These are phyloP conservation scores for Ensete ventricosum DNA, from an alignment of 176 grass and related monocot genomes.

Conservation along the genomic window DNA sequence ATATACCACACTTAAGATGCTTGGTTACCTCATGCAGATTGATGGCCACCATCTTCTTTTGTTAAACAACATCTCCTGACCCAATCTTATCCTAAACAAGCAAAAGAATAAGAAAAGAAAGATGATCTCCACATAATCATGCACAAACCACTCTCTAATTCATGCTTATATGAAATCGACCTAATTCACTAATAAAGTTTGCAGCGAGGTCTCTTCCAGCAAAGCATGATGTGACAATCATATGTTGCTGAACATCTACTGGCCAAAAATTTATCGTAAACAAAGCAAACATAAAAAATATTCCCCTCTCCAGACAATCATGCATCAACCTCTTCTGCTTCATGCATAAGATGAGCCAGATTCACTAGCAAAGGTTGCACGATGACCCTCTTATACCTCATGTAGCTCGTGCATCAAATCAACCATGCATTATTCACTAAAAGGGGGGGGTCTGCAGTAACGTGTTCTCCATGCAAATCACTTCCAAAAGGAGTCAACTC, in stretches of 20 bases:
- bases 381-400: not conserved
- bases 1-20: not conserved
- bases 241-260: not conserved
- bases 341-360: not conserved
- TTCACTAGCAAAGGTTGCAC: not conserved
- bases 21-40: not conserved
- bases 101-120: not conserved
- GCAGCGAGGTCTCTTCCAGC: not conserved
- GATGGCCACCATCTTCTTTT: not conserved
- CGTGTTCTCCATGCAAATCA: too few species aligned
- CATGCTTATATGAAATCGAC: not conserved
- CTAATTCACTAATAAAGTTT: not conserved
- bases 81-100: not conserved
- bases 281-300: not conserved
- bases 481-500: too few species aligned
- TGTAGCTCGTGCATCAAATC: too few species aligned
- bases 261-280: not conserved
- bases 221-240: not conserved
- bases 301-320: not conserved
- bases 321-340: not conserved
- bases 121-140: not conserved
- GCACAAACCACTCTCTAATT: too few species aligned
- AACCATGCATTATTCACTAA: too few species aligned
- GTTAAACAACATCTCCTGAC: not conserved
- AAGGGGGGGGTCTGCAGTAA: too few species aligned